These are phyloP conservation scores for Castanea crenata DNA, from an alignment of 306 rosid genomes.

Conservation along the genomic window DNA sequence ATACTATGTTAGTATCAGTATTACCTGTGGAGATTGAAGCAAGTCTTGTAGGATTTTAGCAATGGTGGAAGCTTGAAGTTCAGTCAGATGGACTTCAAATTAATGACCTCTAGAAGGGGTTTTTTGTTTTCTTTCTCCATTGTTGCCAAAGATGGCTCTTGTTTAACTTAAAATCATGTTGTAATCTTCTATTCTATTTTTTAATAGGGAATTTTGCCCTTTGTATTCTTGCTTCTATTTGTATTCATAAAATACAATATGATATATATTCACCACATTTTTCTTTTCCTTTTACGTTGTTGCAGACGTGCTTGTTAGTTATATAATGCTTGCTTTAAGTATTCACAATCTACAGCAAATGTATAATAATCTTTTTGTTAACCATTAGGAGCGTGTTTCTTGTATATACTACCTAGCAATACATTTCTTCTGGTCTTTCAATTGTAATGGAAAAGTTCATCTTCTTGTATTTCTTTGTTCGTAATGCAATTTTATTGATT, in stretches of 20 bases:
- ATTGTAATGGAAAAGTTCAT: no score
- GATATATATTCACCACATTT: not conserved
- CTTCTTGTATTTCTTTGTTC: no score
- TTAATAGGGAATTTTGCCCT: constrained; percentile 8
- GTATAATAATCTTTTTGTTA: no score
- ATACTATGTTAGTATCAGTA: constrained; percentile 2
- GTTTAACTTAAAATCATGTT: constrained; percentile 17
- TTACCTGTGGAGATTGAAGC: constrained; percentile 20
- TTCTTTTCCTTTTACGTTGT: not conserved
- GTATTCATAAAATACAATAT: not conserved
- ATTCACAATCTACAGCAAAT: not conserved
- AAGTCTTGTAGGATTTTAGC: not conserved
- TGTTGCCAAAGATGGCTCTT: constrained; percentile 5
- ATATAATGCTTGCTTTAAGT: not conserved
- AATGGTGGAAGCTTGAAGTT: constrained; percentile 8
- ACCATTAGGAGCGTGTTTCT: no score
- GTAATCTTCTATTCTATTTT: constrained; percentile 19
- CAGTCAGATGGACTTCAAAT: constrained; percentile 7
- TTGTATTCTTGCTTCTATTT: not conserved
- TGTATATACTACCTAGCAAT: no score
- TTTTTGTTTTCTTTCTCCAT: not conserved
- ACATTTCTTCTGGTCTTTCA: no score
- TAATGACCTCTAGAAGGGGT: not conserved
- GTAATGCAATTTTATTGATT: no score
- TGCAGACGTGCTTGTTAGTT: not conserved